Base-by-base conservation (phyloP, 768 basidiomycete species). In the Suillus cothurnatus region DNA sequence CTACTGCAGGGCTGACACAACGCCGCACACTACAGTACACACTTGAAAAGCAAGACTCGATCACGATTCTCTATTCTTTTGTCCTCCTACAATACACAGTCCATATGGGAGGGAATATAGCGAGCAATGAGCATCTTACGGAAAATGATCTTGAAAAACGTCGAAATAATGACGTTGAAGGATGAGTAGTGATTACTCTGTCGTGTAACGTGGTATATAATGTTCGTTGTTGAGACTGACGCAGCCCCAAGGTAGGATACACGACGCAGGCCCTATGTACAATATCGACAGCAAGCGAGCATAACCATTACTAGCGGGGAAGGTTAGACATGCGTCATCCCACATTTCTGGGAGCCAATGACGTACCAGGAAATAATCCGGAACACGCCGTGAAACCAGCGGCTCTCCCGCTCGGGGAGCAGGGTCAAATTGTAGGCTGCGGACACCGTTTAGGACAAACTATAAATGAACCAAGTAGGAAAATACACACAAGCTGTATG, bases 371-470 rank as follows among this genome's bases (percentile, higher is more conserved):
- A 95, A 95, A 80, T 95, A 95, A 80, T 95, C 93, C 74, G 93
- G 93, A 79, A 94, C 93, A 78, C 93, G 91, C 80, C 93, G 87
- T 75, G 96, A 95, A 69, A 99, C 97, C 66, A 99, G 89, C 58
- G 97, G 97, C 79, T 99, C 97, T 71, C 97, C 97, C 74, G 97
- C 95, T 77, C 97, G 86, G 72, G 97, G 97, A 71, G 97, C 97
- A 74, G 97, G 97, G 81, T 99, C 97, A 80, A 99, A 99, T 88
- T 99, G 97, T 80, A 99, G 86, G 92, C 95, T 99, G 71, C 19
- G 31, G 60, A 47, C 7, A 64, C 49, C 26, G 56, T 23, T 43
- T 55, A 61, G 19, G 12, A 41, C 1, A 19, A 41, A 55, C n/a
- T 68, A 26, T 49, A 56, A 19, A 41, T 6, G 31, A 15, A 38